phyloP scores from a whole-genome alignment of 2,329 filamentous ascomycete species.

The Nannizziopsis arthrosporioides region DNA sequence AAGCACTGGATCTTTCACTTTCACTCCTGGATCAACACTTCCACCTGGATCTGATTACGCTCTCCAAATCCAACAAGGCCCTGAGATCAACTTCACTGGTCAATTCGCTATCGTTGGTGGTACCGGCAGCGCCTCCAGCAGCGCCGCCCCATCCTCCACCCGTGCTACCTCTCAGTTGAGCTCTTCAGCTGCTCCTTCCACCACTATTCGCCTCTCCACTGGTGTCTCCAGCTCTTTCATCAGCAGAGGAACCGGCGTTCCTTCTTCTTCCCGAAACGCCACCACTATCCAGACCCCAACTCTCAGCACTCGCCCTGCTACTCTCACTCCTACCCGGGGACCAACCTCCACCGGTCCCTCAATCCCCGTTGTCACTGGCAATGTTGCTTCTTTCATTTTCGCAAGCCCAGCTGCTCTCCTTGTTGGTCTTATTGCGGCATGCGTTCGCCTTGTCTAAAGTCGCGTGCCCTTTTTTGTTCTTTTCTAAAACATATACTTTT shows the following conservation, averaged over 20 bases:
- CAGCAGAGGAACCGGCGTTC: constrained; percentile 16
- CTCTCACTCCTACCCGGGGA: constrained; percentile 16
- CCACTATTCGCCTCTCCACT: constrained; percentile 8
- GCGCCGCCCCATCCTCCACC: background rate
- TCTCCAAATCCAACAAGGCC: constrained; percentile 46
- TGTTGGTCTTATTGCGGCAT: constrained; percentile 24
- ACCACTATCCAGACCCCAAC: constrained; percentile 14
- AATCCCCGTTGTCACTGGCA: constrained; percentile 17
- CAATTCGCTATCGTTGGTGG: constrained; percentile 38
- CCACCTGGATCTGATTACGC: constrained; percentile 43
- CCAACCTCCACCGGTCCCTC: constrained; percentile 18
- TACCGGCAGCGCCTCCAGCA: constrained; percentile 13
- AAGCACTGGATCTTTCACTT: constrained; percentile 39
- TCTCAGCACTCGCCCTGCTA: constrained; percentile 14
- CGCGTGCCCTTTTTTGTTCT: background rate
- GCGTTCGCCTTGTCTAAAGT: constrained; percentile 23
- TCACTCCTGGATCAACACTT: constrained; percentile 39
- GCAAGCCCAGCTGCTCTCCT: constrained; percentile 24
- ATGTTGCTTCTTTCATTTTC: constrained; percentile 15
- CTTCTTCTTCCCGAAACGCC: constrained; percentile 7
- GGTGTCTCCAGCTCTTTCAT: constrained; percentile 12
- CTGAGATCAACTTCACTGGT: constrained; percentile 44
- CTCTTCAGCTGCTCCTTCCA: background rate
- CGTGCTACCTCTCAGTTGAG: constrained; percentile 13
- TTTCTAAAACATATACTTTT: background rate